phyloP scores from a whole-genome alignment of 139 green algal species.

The Diplosphaera chodatii region DNA sequence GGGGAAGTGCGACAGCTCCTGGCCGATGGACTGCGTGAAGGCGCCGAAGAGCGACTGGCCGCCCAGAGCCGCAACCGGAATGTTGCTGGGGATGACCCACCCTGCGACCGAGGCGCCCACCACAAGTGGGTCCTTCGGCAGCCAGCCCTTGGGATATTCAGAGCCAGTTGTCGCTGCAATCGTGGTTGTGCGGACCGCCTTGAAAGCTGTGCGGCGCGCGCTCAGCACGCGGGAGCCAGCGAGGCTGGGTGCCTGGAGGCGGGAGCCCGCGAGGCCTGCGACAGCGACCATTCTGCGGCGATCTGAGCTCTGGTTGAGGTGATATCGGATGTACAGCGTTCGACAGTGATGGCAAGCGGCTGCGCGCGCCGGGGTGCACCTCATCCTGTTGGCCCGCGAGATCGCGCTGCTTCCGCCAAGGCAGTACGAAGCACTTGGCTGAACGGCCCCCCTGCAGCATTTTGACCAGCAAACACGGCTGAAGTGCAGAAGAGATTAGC shows the following conservation, averaged over 20 bases:
- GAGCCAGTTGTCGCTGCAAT: neutral
- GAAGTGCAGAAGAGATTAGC: too few relatives aligned
- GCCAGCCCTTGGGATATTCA: neutral
- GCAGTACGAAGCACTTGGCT: too few relatives aligned
- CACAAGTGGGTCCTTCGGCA: neutral
- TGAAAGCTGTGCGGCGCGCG: neutral
- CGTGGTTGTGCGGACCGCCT: neutral
- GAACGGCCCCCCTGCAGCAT: too few relatives aligned
- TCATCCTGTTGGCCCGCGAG: too few relatives aligned
- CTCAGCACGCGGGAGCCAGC: neutral
- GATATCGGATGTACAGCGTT: too few relatives aligned
- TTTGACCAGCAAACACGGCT: too few relatives aligned
- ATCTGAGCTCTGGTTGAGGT: neutral
- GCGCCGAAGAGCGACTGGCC: conserved; percentile 70
- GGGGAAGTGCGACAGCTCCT: conserved; percentile 75
- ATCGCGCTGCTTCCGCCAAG: too few relatives aligned
- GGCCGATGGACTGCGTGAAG: conserved; percentile 58
- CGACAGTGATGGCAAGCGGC: too few relatives aligned
- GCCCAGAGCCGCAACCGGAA: conserved; percentile 50
- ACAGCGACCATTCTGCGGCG: neutral
- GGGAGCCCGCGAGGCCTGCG: neutral
- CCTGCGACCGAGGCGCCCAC: neutral
- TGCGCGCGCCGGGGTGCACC: too few relatives aligned
- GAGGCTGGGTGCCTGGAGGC: neutral
- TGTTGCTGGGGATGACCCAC: conserved; percentile 69